Percentiles rank a stretch among this genome's conserved stretches.
Evolutionary conservation across 768 basidiomycete species (phyloP).

Genomic region (Kwoniella europaea): DNA sequence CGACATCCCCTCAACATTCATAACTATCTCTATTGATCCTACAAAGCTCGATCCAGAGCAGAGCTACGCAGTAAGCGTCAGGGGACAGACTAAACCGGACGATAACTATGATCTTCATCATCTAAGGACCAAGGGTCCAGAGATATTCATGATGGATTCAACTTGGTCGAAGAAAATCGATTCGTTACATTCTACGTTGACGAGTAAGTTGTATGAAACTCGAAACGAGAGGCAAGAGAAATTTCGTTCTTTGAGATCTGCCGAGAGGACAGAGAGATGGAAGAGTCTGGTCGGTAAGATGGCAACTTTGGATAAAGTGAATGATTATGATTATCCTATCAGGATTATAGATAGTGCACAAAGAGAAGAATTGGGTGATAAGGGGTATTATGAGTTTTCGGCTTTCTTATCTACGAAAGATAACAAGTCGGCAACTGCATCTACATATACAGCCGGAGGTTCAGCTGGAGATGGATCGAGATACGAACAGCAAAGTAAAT

Average conservation of each 20-base stretch:
- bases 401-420: not conserved
- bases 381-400: not conserved
- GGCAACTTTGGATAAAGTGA: not conserved
- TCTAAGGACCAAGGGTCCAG: not conserved
- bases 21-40: not conserved
- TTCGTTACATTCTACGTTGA: not conserved
- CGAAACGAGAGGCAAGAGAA: not conserved
- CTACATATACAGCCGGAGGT: too few relatives aligned
- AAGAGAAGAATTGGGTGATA: not conserved
- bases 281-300: not conserved
- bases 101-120: not conserved
- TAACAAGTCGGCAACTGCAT: not conserved
- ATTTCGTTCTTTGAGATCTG: not conserved
- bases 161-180: not conserved
- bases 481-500: not conserved
- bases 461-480: not conserved
- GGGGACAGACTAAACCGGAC: not conserved
- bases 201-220: not conserved
- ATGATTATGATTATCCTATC: not conserved
- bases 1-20: not conserved
- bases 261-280: not conserved
- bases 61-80: not conserved
- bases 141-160: not conserved
- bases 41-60: not conserved
- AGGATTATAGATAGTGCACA: not conserved